Evolutionary conservation across 371 early-diverging fungal genomes (phyloP).

Genomic region (Apophysomyces elegans): DNA sequence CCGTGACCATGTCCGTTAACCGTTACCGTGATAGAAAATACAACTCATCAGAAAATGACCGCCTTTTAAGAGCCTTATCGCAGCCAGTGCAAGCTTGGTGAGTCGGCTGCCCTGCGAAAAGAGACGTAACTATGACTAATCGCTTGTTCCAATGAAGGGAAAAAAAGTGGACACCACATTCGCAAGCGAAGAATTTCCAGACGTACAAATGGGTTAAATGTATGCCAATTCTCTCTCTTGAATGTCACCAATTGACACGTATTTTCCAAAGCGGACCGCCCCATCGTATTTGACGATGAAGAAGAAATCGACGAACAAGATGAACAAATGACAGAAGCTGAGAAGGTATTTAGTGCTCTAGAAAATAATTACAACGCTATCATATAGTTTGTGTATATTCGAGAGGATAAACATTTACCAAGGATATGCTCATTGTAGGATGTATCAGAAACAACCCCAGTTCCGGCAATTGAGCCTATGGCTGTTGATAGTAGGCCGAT

Average conservation of each 20-base stretch:
- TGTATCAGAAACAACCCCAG: neutral
- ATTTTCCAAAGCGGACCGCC: conserved; percentile 22
- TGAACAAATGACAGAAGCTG: conserved; percentile 18
- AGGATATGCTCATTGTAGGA: neutral
- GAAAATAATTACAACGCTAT: neutral
- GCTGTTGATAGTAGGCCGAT: neutral
- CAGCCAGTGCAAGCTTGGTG: conserved; percentile 59
- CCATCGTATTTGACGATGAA: conserved; percentile 43
- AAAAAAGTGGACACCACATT: conserved; percentile 61
- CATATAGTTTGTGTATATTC: neutral
- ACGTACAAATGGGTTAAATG: conserved; percentile 66
- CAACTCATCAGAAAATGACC: conserved; percentile 50
- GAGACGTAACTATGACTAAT: neutral
- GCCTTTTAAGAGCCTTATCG: conserved; percentile 47
- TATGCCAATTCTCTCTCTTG: conserved; percentile 20
- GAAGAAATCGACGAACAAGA: conserved; percentile 28
- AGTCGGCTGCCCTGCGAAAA: neutral
- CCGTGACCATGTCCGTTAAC: conserved; percentile 29
- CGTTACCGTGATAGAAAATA: conserved; percentile 53
- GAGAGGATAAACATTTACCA: neutral
- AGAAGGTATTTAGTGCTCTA: conserved; percentile 12
- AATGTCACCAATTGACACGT: neutral
- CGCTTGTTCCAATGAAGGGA: conserved; percentile 42
- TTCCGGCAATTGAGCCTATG: neutral
- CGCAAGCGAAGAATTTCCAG: conserved; percentile 51